Percentiles rank a stretch among this genome's conserved stretches.
These are phyloP conservation scores for Jackrogersella minutella DNA, from an alignment of 495 filamentous ascomycete species.

Conservation along the genomic window DNA sequence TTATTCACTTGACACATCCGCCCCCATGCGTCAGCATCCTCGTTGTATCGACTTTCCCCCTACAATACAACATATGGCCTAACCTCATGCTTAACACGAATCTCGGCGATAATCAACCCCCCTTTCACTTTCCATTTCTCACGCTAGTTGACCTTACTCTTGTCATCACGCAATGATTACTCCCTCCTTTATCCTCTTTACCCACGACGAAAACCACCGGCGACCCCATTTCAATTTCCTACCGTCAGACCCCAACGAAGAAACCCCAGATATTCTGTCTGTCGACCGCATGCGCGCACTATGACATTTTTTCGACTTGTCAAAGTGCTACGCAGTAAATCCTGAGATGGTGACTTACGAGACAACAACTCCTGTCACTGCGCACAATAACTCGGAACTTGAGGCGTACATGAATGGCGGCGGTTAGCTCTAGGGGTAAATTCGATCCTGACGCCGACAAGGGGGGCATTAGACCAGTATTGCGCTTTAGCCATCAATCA, in stretches of 20 bases:
- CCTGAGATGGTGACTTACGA: not conserved
- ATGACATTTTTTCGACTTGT: not conserved
- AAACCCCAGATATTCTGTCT: not conserved
- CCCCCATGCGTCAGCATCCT: slow-evolving; percentile 46
- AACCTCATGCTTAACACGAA: slow-evolving; percentile 44
- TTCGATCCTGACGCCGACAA: slow-evolving; percentile 17
- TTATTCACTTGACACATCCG: slow-evolving; percentile 41
- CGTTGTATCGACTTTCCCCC: slow-evolving; percentile 42
- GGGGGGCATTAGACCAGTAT: slow-evolving; percentile 17
- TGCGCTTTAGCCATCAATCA: slow-evolving; percentile 32
- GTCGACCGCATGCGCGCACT: not conserved
- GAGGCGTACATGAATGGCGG: slow-evolving; percentile 5
- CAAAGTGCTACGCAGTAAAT: not conserved
- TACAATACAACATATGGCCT: slow-evolving; percentile 48
- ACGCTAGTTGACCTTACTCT: slow-evolving; percentile 26
- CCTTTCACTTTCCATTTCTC: slow-evolving; percentile 22
- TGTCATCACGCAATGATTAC: slow-evolving; percentile 27
- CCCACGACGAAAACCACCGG: slow-evolving; percentile 8
- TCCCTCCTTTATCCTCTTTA: slow-evolving; percentile 27
- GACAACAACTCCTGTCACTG: not conserved
- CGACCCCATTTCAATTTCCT: slow-evolving; percentile 22
- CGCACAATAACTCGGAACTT: not conserved
- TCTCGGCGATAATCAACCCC: slow-evolving; percentile 24
- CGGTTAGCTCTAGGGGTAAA: slow-evolving; percentile 12
- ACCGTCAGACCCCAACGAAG: slow-evolving; percentile 5